Conservation (phyloP, 1,139 yeast genomes). For the Scheffersomyces illinoinensis region DNA sequence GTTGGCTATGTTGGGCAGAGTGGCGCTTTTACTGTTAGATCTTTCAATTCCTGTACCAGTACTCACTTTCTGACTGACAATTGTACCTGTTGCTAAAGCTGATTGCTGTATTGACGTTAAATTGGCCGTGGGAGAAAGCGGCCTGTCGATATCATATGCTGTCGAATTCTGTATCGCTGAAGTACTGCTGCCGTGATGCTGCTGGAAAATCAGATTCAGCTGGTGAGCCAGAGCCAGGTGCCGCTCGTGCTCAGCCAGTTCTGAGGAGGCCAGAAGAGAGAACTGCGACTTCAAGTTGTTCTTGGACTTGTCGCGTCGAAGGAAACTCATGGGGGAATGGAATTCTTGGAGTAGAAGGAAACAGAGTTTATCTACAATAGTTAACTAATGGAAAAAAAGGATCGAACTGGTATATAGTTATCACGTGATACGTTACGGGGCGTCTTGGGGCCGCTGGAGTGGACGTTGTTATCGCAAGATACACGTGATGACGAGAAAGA, state of each 20-base stretch:
- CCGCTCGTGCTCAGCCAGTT: background rate
- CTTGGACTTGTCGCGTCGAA: conserved; percentile 30
- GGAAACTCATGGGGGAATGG: conserved; percentile 24
- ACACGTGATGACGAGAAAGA: background rate
- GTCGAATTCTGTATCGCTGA: background rate
- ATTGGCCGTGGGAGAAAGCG: background rate
- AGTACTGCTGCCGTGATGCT: background rate
- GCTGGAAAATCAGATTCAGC: background rate
- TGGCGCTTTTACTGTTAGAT: background rate
- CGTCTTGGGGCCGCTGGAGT: background rate
- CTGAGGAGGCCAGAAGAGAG: background rate
- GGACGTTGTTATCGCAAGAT: background rate
- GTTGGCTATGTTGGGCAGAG: background rate
- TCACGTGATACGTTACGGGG: background rate
- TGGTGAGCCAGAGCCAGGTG: background rate
- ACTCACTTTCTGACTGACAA: background rate
- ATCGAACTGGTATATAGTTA: background rate
- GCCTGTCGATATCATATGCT: background rate
- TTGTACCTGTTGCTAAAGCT: background rate
- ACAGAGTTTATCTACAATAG: background rate
- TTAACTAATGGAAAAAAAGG: background rate
- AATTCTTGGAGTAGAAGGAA: background rate
- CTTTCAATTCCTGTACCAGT: background rate
- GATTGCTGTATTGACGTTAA: background rate
- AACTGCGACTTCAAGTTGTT: conserved; percentile 15